Base-by-base conservation (phyloP, 1,284 basidiomycete genomes). In the Cutaneotrichosporon sp. region DNA sequence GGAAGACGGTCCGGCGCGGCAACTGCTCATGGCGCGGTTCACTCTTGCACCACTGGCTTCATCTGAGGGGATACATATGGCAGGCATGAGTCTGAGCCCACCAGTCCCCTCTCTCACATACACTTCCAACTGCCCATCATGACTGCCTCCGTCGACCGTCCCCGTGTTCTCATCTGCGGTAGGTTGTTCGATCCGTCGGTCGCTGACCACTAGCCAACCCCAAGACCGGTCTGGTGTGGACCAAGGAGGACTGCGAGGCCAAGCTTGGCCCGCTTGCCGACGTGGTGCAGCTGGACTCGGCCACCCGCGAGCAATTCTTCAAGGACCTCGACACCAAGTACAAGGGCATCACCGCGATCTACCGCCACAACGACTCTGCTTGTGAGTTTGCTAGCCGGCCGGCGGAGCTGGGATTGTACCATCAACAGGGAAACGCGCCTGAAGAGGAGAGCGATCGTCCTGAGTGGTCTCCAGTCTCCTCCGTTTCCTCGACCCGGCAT, bases 261-360 rank as follows among this genome's bases (percentile, higher is more conserved):
- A 79, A 90, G 60, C 80, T 90, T 35, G 78, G 79, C 2, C 78
- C 79, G 43, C 79, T 88, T 49, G 83, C 88, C 34, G 84, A 90
- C 49, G 78, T 90, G 24, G 76, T 90, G 44, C 75, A 70, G 49
- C 82, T 89, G 73, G 81, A 84, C 68, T 86, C 85, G 5, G 73
- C 79, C 9, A 77, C 80, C 59, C 82, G 88, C 11, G 77, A 79
- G 17, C 81, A 84, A 38, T 90, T 93, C 74, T 78, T 88, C 48
- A 75, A 79, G 9, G 82, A 80, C 52, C 80, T 87, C 49, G 75
- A 79, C 20, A 84, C 84, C 14, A 89, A 86, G 71, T 94, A 91
- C 75, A 79, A 79, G 31, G 81, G 82, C 24, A 79, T 84, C 1
- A 80, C 86, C 9, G 91, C 83, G 19, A 83, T 94, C 56, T 96